Evolutionary conservation across 345 rosid species (phyloP), one percentile per base, ranked within the genome.

Genomic region (Dovyalis caffra): DNA sequence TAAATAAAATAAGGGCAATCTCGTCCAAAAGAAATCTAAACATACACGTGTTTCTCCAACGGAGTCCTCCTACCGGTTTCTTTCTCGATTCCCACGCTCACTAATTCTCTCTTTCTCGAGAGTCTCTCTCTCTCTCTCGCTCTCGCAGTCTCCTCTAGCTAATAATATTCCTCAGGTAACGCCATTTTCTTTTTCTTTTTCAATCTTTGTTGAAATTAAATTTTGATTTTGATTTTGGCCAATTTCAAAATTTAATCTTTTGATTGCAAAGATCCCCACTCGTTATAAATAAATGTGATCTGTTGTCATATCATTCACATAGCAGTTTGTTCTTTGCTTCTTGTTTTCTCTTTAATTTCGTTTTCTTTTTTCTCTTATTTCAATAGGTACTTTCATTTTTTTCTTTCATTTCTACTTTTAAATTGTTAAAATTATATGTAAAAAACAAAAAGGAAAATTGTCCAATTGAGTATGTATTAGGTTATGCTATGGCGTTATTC

Each of bases 21-120:
- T 20, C 31, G 37, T 71, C 14, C 5, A 16, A 61, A 21, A 43
- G 33, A 53, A 61, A 72, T 33, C 9, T 25, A 58, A 37, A 29
- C 21, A 61, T 40, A 28, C 75, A 72, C 75, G 60, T 72, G 75
- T 29, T 25, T 16, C 14, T 3, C 60, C 14, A n/a, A 53, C 60
- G 14, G 5, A 40, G 37, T 61, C 57, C 65, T 38, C 0, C 40
- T 20, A 10, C 38, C 34, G 28, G 60, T 53, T n/a, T 53, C 14
- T 43, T 40, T 62, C 75, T 72, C 75, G 75, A 72, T 72, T 61
- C 40, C 38, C 47, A 72, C 75, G 75, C 69, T 32, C 43, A 4
- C 68, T 8, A 0, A 3, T 1, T 65, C 69, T 35, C 47, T 34
- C 49, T 35, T 21, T 6, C 67, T 43, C 14, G 51, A 71, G 18